These are phyloP conservation scores for Aspergillus cristatus DNA, from an alignment of 495 filamentous ascomycete genomes.

Conservation along the genomic window DNA sequence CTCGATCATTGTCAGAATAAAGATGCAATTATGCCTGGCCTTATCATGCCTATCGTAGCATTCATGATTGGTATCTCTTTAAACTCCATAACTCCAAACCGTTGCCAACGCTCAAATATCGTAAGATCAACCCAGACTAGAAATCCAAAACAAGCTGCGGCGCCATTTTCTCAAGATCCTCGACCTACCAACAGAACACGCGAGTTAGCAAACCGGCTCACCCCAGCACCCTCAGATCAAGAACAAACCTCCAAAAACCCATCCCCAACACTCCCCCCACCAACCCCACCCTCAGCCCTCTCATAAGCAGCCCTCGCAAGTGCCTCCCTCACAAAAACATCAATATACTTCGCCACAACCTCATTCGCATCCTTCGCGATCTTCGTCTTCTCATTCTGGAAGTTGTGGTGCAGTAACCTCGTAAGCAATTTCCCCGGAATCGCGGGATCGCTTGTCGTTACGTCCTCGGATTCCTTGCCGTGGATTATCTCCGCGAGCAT, in stretches of 20 bases:
- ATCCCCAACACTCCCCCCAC: conserved; percentile 27
- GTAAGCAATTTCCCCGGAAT: conserved; percentile 71
- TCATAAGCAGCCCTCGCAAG: conserved; percentile 72
- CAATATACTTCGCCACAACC: conserved; percentile 77
- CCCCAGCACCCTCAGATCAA: too few relatives aligned
- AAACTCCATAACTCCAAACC: conserved; percentile 1
- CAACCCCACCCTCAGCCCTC: conserved; percentile 37
- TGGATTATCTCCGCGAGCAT: conserved; percentile 40
- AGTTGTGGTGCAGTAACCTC: conserved; percentile 67
- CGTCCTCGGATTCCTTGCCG: conserved; percentile 17
- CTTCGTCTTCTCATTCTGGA: conserved; percentile 57
- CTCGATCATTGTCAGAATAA: too few relatives aligned
- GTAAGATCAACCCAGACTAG: conserved; percentile 13
- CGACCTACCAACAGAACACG: conserved; percentile 25
- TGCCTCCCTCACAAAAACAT: conserved; percentile 87
- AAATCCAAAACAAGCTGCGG: conserved; percentile 90
- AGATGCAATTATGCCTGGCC: too few relatives aligned
- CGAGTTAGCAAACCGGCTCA: conserved; percentile 4
- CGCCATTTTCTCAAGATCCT: conserved; percentile 79
- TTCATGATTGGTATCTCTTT: too few relatives aligned
- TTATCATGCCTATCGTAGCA: too few relatives aligned
- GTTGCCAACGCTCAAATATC: neutral
- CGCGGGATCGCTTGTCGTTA: conserved; percentile 33
- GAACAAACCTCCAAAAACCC: conserved; percentile 66
- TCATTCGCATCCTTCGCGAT: conserved; percentile 72